These are phyloP conservation scores for Chaetomium cochliodes DNA, from an alignment of 495 filamentous ascomycete species.

Conservation along the genomic window DNA sequence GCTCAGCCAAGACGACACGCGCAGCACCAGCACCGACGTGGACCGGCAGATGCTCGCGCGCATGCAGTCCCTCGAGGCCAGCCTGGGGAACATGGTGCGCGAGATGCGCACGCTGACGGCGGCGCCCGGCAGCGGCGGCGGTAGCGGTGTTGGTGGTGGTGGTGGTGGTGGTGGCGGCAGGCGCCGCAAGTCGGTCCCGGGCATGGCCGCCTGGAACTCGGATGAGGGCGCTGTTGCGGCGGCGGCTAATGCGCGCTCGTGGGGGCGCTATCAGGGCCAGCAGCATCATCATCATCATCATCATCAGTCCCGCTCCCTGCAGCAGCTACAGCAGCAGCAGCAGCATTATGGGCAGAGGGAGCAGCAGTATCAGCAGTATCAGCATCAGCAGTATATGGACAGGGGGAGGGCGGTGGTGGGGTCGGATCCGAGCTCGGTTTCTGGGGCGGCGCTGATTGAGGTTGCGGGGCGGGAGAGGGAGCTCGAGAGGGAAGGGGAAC, in stretches of 20 bases:
- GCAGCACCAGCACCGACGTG: constrained; percentile 55
- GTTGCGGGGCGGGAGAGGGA: constrained; percentile 12
- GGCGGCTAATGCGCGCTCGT: not conserved
- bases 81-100: constrained; percentile 76
- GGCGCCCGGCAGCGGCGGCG: too few relatives aligned
- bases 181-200: constrained; percentile 38
- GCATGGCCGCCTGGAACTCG: constrained; percentile 43
- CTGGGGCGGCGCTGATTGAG: constrained; percentile 22
- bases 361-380: constrained; percentile 6
- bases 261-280: not conserved
- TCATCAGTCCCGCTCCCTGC: too few relatives aligned
- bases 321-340: constrained; percentile 5
- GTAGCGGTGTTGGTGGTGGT: too few relatives aligned
- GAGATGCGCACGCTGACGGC: constrained; percentile 66
- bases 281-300: not conserved
- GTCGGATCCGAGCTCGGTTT: constrained; percentile 10
- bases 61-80: constrained; percentile 88
- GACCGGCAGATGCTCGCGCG: constrained; percentile 81
- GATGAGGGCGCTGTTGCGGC: constrained; percentile 36
- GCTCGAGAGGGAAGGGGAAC: not conserved
- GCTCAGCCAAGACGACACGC: not conserved
- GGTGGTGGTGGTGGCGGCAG: constrained; percentile 5
- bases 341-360: constrained; percentile 1
- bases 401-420: constrained; percentile 1
- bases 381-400: constrained; percentile 1